Percentiles rank a stretch among this genome's conserved stretches.
Conservation (phyloP, 2,329 filamentous ascomycete genomes). For the Pseudogymnoascus sp. region DNA sequence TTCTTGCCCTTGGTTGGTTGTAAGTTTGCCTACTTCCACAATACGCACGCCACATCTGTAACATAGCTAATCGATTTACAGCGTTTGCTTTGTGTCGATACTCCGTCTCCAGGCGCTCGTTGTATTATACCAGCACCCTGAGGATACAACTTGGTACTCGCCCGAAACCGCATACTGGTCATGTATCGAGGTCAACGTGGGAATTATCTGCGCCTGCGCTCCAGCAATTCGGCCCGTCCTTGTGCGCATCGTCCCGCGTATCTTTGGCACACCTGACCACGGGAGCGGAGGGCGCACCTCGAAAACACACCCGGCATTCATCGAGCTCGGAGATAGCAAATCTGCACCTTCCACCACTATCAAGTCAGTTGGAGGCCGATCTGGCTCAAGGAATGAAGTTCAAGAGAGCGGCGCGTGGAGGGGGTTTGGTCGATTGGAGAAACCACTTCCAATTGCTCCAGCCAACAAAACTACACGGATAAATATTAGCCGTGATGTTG, state of each 20-base stretch:
- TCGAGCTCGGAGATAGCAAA: background rate
- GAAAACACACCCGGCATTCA: background rate
- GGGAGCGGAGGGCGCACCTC: background rate
- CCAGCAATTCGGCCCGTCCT: conserved; percentile 20
- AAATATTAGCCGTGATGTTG: background rate
- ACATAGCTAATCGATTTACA: conserved; percentile 6
- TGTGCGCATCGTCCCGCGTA: conserved; percentile 15
- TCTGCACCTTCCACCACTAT: background rate
- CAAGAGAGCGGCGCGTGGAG: background rate
- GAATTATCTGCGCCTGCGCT: conserved; percentile 23
- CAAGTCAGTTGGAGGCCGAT: background rate
- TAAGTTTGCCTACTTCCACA: conserved; percentile 8
- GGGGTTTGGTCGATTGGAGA: background rate
- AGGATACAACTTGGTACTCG: background rate
- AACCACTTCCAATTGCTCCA: background rate
- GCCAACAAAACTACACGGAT: background rate
- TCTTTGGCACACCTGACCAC: conserved; percentile 12
- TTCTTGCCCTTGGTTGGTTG: conserved; percentile 33
- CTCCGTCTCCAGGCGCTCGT: conserved; percentile 20
- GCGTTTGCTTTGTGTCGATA: conserved; percentile 21
- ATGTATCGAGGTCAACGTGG: conserved; percentile 20
- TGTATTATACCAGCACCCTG: background rate
- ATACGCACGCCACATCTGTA: background rate
- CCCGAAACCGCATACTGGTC: conserved; percentile 17
- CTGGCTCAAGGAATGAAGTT: background rate